Base-by-base conservation (phyloP, 176 grass and related monocot species). In the Rhynchospora tenuis region DNA sequence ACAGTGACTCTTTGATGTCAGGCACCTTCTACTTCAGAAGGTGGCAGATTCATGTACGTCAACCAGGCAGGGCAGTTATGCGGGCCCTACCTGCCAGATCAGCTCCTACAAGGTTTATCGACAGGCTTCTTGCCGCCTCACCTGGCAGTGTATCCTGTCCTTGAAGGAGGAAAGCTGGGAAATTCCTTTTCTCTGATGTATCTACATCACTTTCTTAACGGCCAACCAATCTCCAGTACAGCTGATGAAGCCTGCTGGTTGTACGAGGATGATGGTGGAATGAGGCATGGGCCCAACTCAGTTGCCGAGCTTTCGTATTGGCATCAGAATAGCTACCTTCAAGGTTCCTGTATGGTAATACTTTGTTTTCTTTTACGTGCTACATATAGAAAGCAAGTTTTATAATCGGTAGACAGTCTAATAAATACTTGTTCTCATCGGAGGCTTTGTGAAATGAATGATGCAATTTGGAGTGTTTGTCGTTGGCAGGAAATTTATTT, bases 241-340 rank as follows among this genome's bases (percentile, higher is more conserved):
- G 87, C 82, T 43, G 87, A 94, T 52, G 95, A 98, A 31, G 65
- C 87, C 56, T 98, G 95, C 69, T 98, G 95, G 95, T 95, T 94
- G 87, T 98, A 94, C 70, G 95, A 98, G 91, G 95, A 98, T 84
- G 63, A 83, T 17, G 89, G 89, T 64, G 95, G 92, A 9, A 81
- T 29, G 73, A 88, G 76, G 52, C 95, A 94, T 67, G 95, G 95
- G 23, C 87, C 95, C 42, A 92, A 98, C 85, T 94, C 95, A 58
- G 58, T 94, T 74, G 95, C 95, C 17, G 95, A 98, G 84, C 89
- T 98, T 89, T 98, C 83, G 38, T 98, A 98, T 84, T 98, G 90
- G 92, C 92, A 90, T 95, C 87, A 94, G 19, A 95, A 83, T 87
- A 98, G 88, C 63, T 95, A 98, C 76, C 88, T 98, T 61, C 89